Base-by-base conservation (phyloP, 2,329 filamentous ascomycete genomes). In the Talaromyces sp. region DNA sequence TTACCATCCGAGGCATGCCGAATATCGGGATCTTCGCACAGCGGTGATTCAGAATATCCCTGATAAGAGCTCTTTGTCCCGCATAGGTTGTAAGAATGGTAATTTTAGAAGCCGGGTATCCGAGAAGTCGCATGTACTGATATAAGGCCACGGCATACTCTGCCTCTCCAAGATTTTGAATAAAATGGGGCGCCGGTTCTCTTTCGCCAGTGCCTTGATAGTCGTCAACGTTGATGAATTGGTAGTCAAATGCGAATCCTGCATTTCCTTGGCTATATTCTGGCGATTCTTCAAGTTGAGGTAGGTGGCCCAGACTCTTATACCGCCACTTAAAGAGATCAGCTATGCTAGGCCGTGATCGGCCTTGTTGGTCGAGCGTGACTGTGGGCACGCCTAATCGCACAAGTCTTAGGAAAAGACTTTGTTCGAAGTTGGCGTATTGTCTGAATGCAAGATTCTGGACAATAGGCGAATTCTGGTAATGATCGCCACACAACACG, bases 111-210 rank as follows among this genome's bases (percentile, higher is more conserved):
- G 91, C 91, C 5, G 95, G 92, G 71, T 99, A 99, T 19, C 94
- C 95, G 4, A 99, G 87, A 22, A 99, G 83, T 22, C 95, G 89
- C 95, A 99, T 98, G 76, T 98, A 99, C 80, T 97, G 93, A 79
- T 89, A 99, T 34, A 99, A 85, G 2, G 95, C 95, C 29, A 98
- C 95, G 1, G 93, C 91, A 75, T 98, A 99, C 79, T 99, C 96
- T 2, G 95, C 95, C 79, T 99, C 95, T 56, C 95, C 95, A 53
- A 98, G 80, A 73, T 99, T 99, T 77, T 98, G 94, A 63, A 98
- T 90, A 77, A 97, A 99, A 78, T 98, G 94, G 25, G 94, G 92
- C 27, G 90, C 91, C 0, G 95, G 95, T 75, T 97, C 93, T 59
- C 87, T 86, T 80, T 99, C 95, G 59, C 95, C 95, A 65, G 84